Evolutionary conservation across 805 yeast genomes (phyloP), one percentile per base, ranked within the genome.

Genomic region (Wickerhamiella brachini): DNA sequence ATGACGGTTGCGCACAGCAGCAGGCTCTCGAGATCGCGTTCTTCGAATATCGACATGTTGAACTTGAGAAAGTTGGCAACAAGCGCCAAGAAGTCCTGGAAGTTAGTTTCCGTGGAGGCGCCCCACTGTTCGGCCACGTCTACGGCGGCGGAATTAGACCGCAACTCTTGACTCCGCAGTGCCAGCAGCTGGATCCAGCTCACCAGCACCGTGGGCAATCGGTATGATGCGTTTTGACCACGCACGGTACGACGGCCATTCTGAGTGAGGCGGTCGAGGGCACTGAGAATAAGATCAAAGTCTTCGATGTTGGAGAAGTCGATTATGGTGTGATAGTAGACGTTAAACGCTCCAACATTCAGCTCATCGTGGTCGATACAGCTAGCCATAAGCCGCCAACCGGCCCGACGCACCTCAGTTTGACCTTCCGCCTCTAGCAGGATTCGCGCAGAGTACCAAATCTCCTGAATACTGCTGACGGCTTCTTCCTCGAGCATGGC

Each of bases 391-490:
- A 87, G 67, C 17, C 70, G 63, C 34, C 85, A 63, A 0, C 81
- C 80, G 1, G 75, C 73, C 31, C 73, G 65, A 24, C 81, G 66
- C 3, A 70, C 63, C 17, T 65, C 68, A 1, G 62, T 51, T n/a
- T 62, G 63, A 31, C 59, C 62, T 2, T 63, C 61, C 0, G 67
- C 61, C 6, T 68, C 68, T 48, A 84, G 71, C 62, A 81, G 65
- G 48, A 73, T 77, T 53, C 76, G 68, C 0, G 83, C 81, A 49
- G 79, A 66, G 62, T 81, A 78, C 95, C 95, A 86, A 1, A 85
- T 71, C 54, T 83, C 88, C 0, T 85, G 80, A 3, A 85, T 71
- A 2, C 83, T 75, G 0, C 81, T 71, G 2, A 79, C 72, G 2
- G 80, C 69, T 48, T 72, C 73, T 47, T 72, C 75, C 21, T 73